Percentiles rank a stretch among this genome's conserved stretches.
These are phyloP conservation scores for Neocallimastix lanati DNA, from an alignment of 192 early-diverging fungal species.

Conservation along the genomic window DNA sequence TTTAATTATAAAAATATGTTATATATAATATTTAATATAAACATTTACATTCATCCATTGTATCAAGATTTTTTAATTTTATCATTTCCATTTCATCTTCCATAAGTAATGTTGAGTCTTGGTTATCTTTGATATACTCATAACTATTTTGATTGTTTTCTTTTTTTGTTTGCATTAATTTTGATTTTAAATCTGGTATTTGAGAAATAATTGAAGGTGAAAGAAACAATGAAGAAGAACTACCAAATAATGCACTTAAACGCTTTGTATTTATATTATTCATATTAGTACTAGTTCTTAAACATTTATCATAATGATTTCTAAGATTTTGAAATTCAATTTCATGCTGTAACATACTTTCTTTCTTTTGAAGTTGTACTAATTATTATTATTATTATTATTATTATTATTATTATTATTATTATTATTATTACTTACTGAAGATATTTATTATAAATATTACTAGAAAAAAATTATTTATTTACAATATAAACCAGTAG, in stretches of 20 bases:
- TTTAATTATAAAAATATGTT: no score
- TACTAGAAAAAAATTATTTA: conserved; percentile 1
- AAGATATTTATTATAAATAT: no score
- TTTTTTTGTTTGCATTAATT: neutral
- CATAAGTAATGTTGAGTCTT: neutral
- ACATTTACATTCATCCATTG: neutral
- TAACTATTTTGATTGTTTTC: neutral
- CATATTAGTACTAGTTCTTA: conserved; percentile 13
- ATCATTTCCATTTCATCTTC: neutral
- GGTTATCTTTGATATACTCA: neutral
- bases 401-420: no score
- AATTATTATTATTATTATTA: neutral
- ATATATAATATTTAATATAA: no score
- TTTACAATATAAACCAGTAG: conserved; percentile 72
- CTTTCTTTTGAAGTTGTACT: conserved; percentile 67
- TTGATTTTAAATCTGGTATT: neutral
- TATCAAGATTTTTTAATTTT: neutral
- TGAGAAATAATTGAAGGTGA: neutral
- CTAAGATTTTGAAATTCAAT: conserved; percentile 71
- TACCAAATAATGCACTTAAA: neutral
- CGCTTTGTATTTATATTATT: neutral
- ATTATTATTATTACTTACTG: no score
- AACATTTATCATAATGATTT: conserved; percentile 63
- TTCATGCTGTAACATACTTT: conserved; percentile 43
- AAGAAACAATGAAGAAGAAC: neutral